Conservation (phyloP, 441 rosid genomes). For the Syzygium malaccense region DNA sequence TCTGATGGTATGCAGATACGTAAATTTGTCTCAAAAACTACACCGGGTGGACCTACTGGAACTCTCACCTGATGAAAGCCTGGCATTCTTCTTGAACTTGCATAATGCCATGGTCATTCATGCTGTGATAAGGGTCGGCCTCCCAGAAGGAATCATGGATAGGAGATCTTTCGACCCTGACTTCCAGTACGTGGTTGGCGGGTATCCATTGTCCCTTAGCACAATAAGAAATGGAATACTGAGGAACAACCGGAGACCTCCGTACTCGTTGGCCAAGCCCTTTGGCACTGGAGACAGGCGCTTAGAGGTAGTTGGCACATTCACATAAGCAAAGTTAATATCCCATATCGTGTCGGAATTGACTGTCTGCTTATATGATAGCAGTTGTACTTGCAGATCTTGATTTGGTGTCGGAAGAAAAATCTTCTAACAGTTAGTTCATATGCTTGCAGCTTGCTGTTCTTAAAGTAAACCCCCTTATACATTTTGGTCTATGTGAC, state of each 20-base stretch:
- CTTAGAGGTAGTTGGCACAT: conserved; percentile 37
- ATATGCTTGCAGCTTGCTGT: conserved; percentile 35
- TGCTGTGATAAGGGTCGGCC: conserved; percentile 63
- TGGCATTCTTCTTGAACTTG: conserved; percentile 78
- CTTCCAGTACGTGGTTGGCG: conserved; percentile 76
- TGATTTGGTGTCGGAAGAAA: neutral
- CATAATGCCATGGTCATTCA: conserved; percentile 92
- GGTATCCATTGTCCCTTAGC: conserved; percentile 54
- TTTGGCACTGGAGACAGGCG: conserved; percentile 40
- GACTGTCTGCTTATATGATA: neutral
- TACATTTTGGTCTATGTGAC: conserved; percentile 79
- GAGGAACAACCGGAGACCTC: conserved; percentile 45
- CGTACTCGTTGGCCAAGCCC: conserved; percentile 55
- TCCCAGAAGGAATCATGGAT: conserved; percentile 55
- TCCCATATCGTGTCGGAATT: neutral
- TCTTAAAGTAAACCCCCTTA: conserved; percentile 52
- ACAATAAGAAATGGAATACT: conserved; percentile 64
- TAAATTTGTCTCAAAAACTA: conserved; percentile 60
- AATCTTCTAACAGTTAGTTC: neutral
- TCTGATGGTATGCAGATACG: conserved; percentile 33
- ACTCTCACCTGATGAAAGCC: conserved; percentile 49
- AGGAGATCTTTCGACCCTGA: conserved; percentile 57
- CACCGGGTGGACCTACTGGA: conserved; percentile 57
- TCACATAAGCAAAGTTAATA: neutral
- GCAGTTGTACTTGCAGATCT: neutral